Percentiles rank a stretch among this genome's conserved stretches.
phyloP scores from a whole-genome alignment of 352 stramenopile genomes.

The Peronospora belbahrii region DNA sequence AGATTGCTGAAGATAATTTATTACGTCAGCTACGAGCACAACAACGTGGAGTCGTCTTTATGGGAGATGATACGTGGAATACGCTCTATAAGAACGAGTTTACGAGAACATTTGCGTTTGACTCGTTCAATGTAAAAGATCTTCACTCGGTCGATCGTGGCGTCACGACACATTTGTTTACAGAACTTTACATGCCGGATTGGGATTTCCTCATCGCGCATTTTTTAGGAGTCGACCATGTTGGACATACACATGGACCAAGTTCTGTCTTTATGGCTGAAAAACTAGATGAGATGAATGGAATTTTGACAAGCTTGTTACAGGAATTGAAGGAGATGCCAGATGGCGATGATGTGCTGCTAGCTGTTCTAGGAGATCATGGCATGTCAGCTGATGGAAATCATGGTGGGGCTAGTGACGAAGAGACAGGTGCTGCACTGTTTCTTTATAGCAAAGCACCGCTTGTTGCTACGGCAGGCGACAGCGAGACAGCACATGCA shows the following conservation, averaged over 20 bases:
- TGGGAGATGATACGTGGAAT: slow-evolving; percentile 98
- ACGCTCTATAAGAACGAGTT: slow-evolving; percentile 90
- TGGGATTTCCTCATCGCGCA: slow-evolving; percentile 84
- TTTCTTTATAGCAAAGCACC: slow-evolving; percentile 85
- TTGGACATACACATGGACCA: slow-evolving; percentile 95
- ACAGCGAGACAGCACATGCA: not conserved
- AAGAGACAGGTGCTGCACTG: slow-evolving; percentile 93
- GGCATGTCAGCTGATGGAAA: slow-evolving; percentile 98
- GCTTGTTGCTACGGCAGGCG: slow-evolving; percentile 18
- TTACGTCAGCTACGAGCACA: slow-evolving; percentile 78
- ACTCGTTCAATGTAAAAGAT: slow-evolving; percentile 98
- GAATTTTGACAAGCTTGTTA: slow-evolving; percentile 70
- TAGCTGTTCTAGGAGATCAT: slow-evolving; percentile 96
- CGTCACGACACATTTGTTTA: slow-evolving; percentile 65
- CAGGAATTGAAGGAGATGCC: slow-evolving; percentile 41
- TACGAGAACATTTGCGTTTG: slow-evolving; percentile 89
- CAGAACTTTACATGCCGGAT: slow-evolving; percentile 49
- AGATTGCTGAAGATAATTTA: slow-evolving; percentile 95
- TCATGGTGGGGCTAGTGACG: slow-evolving; percentile 93
- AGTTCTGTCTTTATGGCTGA: slow-evolving; percentile 90
- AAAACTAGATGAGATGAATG: slow-evolving; percentile 96
- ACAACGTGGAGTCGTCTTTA: slow-evolving; percentile 86
- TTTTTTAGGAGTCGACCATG: slow-evolving; percentile 94
- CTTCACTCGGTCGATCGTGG: slow-evolving; percentile 97
- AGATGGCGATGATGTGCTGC: slow-evolving; percentile 67